A percentile compares a stretch with the other conserved stretches of the same genome.
These are phyloP conservation scores for Aspergillus cavernicola DNA, from an alignment of 495 filamentous ascomycete genomes.

Conservation along the genomic window DNA sequence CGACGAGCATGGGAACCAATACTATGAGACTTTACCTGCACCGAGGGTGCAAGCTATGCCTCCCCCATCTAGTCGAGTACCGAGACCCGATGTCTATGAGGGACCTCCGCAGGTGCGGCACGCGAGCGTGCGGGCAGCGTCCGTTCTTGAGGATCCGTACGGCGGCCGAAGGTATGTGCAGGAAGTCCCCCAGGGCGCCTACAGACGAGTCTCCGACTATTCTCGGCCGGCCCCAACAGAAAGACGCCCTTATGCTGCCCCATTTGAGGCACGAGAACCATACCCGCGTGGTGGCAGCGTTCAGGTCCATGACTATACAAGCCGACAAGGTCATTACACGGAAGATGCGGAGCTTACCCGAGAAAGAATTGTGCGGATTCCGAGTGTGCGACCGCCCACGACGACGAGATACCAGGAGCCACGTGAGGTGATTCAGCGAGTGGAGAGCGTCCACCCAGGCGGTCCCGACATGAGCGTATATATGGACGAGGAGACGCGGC, in stretches of 20 bases:
- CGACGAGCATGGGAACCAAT: conserved; percentile 69
- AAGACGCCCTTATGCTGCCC: conserved; percentile 29
- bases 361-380: conserved; percentile 52
- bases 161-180: conserved; percentile 43
- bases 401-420: conserved; percentile 52
- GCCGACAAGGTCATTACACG: conserved; percentile 34
- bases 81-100: conserved; percentile 34
- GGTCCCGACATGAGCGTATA: conserved; percentile 40
- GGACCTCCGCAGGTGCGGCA: conserved; percentile 32
- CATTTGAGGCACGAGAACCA: conserved; percentile 34
- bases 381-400: conserved; percentile 55
- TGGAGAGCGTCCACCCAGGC: conserved; percentile 49
- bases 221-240: conserved; percentile 33
- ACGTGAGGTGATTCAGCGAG: conserved; percentile 43
- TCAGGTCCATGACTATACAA: conserved; percentile 41
- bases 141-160: conserved; percentile 41
- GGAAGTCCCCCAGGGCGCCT: conserved; percentile 39
- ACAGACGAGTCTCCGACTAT: conserved; percentile 44
- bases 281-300: conserved; percentile 37
- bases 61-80: conserved; percentile 41
- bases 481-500: conserved; percentile 36
- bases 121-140: conserved; percentile 38
- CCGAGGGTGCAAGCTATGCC: conserved; percentile 46
- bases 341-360: conserved; percentile 45
- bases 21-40: conserved; percentile 55